Percentiles rank a stretch among this genome's conserved stretches.
Evolutionary conservation across 2,329 filamentous ascomycete species (phyloP).

Genomic region (Colletotrichum ledebouriae): DNA sequence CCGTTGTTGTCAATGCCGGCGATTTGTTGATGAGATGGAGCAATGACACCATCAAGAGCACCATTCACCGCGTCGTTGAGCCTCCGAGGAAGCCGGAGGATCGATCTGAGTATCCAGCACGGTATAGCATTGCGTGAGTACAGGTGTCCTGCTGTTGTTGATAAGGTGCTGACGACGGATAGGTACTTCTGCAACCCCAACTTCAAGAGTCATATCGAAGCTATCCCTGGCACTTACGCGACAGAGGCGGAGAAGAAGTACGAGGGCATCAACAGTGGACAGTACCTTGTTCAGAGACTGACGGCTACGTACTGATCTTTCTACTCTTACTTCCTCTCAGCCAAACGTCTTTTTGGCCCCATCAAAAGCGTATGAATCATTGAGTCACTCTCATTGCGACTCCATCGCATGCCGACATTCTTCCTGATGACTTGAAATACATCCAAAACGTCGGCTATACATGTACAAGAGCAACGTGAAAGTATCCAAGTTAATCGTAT

Average conservation of each 20-base stretch:
- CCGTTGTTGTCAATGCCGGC: conserved; percentile 90
- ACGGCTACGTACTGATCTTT: conserved; percentile 74
- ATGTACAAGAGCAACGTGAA: no score
- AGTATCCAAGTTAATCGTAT: background rate
- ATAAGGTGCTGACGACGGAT: conserved; percentile 2
- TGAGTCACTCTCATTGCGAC: background rate
- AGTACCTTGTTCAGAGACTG: conserved; percentile 85
- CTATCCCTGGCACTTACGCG: conserved; percentile 81
- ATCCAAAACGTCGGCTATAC: background rate
- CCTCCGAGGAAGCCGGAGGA: conserved; percentile 73
- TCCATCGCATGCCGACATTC: background rate
- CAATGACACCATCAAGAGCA: conserved; percentile 92
- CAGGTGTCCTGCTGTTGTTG: background rate
- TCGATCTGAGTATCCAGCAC: conserved; percentile 74
- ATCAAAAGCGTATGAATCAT: conserved; percentile 1
- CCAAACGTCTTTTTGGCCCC: no score
- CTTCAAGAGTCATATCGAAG: conserved; percentile 80
- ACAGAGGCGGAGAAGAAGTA: conserved; percentile 81
- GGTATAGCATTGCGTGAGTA: conserved; percentile 86
- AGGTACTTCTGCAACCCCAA: conserved; percentile 93
- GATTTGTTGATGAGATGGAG: conserved; percentile 90
- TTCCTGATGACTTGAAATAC: background rate
- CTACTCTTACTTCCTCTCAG: no score
- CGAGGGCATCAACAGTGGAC: conserved; percentile 79
- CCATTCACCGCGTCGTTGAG: conserved; percentile 90